These are phyloP conservation scores for Alnus glutinosa DNA, from an alignment of 306 rosid genomes.

Conservation along the genomic window DNA sequence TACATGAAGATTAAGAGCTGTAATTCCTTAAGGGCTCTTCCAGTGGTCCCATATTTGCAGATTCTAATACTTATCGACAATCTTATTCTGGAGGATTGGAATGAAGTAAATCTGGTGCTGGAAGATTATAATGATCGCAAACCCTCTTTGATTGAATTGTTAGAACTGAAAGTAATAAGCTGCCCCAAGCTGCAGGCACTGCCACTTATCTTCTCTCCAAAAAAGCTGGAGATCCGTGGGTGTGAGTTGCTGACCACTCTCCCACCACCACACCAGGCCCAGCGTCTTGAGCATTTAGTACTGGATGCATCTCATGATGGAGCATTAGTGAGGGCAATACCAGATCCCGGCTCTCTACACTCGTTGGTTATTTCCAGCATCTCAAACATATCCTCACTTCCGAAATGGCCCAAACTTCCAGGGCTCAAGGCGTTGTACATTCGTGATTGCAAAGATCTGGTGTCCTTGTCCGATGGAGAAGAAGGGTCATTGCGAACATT, in stretches of 20 bases:
- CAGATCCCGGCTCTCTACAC: not conserved
- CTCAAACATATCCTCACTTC: not conserved
- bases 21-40: not conserved
- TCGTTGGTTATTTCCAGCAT: conserved; percentile 3
- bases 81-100: not conserved
- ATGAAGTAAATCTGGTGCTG: not conserved
- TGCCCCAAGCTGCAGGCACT: not conserved
- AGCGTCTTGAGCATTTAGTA: not conserved
- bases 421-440: not conserved
- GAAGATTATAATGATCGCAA: not conserved
- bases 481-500: not conserved
- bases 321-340: not conserved
- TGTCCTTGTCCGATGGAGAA: not conserved
- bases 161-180: not conserved
- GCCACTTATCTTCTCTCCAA: not conserved
- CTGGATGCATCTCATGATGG: not conserved
- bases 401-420: not conserved
- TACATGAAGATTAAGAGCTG: not conserved
- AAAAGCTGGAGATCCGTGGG: not conserved
- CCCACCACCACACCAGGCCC: not conserved
- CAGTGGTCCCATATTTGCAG: not conserved
- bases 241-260: not conserved
- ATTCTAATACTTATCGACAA: not conserved
- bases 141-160: not conserved
- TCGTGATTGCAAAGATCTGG: not conserved